These are phyloP conservation scores for Xylaria grammica DNA, from an alignment of 495 filamentous ascomycete genomes.

Conservation along the genomic window DNA sequence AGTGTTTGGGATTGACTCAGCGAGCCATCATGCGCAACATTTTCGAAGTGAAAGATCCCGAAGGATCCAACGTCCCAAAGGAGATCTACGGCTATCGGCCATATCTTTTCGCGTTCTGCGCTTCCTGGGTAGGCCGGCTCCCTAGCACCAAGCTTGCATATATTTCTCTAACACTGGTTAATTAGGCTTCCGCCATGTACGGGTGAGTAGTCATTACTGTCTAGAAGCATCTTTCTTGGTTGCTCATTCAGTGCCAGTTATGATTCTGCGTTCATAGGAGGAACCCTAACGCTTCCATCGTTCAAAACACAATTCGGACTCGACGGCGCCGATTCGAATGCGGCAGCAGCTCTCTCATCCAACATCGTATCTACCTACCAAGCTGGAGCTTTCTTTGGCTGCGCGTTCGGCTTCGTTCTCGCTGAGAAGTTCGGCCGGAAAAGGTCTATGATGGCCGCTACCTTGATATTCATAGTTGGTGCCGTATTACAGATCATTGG, in stretches of 20 bases:
- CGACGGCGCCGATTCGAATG: conserved; percentile 31
- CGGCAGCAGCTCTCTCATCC: conserved; percentile 49
- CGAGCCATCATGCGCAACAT: no score
- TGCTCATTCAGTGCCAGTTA: conserved; percentile 23
- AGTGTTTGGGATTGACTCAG: no score
- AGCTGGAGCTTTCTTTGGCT: conserved; percentile 43
- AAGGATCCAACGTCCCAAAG: neutral
- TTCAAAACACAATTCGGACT: conserved; percentile 57
- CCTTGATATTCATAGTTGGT: conserved; percentile 36
- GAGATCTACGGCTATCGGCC: conserved; percentile 1
- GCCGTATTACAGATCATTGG: conserved; percentile 32
- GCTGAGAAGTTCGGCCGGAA: conserved; percentile 40
- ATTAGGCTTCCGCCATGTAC: conserved; percentile 8
- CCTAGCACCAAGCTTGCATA: neutral
- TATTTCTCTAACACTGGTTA: neutral
- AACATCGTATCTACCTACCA: conserved; percentile 45
- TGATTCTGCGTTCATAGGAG: conserved; percentile 29
- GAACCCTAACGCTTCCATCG: conserved; percentile 57
- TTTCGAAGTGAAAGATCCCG: neutral
- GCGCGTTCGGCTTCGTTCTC: conserved; percentile 38
- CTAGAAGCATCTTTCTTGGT: neutral
- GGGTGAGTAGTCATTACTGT: neutral
- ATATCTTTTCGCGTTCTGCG: conserved; percentile 1
- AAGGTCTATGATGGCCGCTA: conserved; percentile 29
- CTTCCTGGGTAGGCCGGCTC: neutral